phyloP scores from a whole-genome alignment of 768 basidiomycete genomes.

The Dendrothele bispora region DNA sequence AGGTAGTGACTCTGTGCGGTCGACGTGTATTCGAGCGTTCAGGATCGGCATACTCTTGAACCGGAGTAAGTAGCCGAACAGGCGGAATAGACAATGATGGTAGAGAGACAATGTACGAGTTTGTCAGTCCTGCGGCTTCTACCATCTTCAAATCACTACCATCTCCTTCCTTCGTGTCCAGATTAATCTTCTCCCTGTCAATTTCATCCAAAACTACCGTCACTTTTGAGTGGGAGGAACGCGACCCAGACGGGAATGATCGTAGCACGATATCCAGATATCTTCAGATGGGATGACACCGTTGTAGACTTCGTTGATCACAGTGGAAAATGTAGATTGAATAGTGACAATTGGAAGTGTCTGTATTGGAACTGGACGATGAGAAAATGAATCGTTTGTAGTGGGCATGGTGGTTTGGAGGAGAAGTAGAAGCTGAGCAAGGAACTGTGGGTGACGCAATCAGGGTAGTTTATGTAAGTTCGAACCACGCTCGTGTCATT shows the following conservation, averaged over 20 bases:
- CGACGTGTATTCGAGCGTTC: slow-evolving; percentile 42
- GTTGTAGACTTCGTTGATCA: slow-evolving; percentile 63
- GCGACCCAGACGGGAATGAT: slow-evolving; percentile 34
- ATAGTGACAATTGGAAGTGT: slow-evolving; percentile 3
- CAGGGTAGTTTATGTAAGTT: no score
- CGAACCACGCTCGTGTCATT: no score
- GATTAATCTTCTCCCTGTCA: slow-evolving; percentile 47
- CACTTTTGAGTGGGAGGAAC: slow-evolving; percentile 67
- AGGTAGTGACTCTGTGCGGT: slow-evolving; percentile 61
- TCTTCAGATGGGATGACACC: slow-evolving; percentile 57
- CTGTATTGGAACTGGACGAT: background rate
- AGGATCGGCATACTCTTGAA: slow-evolving; percentile 49
- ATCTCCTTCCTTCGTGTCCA: slow-evolving; percentile 49
- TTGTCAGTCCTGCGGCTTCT: slow-evolving; percentile 22
- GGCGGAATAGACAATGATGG: slow-evolving; percentile 44
- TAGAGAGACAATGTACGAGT: slow-evolving; percentile 48
- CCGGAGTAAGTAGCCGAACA: slow-evolving; percentile 50
- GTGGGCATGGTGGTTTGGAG: no score
- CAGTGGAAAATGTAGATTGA: slow-evolving; percentile 16
- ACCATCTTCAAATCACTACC: slow-evolving; percentile 42
- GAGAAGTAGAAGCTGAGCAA: no score
- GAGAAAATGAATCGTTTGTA: no score
- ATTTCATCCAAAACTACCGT: slow-evolving; percentile 51
- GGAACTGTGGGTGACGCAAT: no score
- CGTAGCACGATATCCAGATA: slow-evolving; percentile 77